Conservation (phyloP, 345 rosid species). For the Salix exigua region DNA sequence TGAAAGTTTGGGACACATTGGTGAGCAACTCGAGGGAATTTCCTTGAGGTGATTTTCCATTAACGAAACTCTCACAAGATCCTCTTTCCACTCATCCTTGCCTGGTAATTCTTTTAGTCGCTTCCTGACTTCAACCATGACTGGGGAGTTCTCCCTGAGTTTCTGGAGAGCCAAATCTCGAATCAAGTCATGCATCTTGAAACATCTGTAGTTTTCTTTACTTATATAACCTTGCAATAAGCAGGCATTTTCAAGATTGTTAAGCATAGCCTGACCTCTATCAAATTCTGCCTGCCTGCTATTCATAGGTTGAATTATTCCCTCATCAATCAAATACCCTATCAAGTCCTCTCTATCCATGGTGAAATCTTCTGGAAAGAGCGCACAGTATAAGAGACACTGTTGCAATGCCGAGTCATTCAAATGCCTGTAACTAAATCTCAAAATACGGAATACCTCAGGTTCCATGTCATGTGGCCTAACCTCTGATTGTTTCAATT, state of each 20-base stretch:
- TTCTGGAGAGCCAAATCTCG: slow-evolving; percentile 22
- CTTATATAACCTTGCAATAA: slow-evolving; percentile 4
- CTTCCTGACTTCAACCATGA: slow-evolving; percentile 19
- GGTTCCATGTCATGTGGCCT: neutral
- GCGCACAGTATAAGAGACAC: slow-evolving; percentile 26
- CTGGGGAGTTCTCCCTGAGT: neutral
- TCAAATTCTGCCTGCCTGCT: slow-evolving; percentile 1
- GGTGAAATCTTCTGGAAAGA: slow-evolving; percentile 1
- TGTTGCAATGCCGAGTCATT: slow-evolving; percentile 2
- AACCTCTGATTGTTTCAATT: neutral
- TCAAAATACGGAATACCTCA: neutral
- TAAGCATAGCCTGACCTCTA: slow-evolving; percentile 12
- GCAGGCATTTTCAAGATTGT: slow-evolving; percentile 9
- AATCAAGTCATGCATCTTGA: slow-evolving; percentile 28
- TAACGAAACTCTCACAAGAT: slow-evolving; percentile 13
- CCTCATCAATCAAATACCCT: slow-evolving; percentile 15
- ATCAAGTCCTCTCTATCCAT: neutral
- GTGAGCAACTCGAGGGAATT: slow-evolving; percentile 3
- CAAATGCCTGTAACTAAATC: slow-evolving; percentile 12
- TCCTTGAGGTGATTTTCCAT: neutral
- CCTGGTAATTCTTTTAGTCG: slow-evolving; percentile 13
- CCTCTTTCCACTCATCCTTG: slow-evolving; percentile 13
- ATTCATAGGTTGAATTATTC: slow-evolving; percentile 3
- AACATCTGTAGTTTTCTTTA: neutral
- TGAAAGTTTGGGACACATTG: slow-evolving; percentile 23